These are phyloP conservation scores for Urtica urens DNA, from an alignment of 306 rosid genomes.

Conservation along the genomic window DNA sequence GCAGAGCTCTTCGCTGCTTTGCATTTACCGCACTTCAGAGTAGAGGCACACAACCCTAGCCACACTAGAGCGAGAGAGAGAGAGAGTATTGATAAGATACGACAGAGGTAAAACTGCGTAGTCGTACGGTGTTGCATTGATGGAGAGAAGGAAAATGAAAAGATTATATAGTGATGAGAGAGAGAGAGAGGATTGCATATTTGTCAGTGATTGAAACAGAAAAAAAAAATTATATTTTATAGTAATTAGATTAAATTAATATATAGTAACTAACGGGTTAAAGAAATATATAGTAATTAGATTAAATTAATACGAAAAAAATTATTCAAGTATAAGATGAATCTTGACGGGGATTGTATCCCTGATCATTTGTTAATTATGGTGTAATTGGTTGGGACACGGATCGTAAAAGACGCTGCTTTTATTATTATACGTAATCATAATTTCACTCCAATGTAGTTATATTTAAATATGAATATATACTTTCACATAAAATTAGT, in stretches of 20 bases:
- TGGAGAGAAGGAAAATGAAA: background rate
- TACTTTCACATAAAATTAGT: no score
- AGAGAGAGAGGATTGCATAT: constrained; percentile 15
- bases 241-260: no score
- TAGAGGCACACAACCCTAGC: constrained; percentile 4
- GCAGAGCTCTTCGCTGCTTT: background rate
- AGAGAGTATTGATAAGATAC: background rate
- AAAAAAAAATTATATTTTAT: no score
- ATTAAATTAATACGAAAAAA: background rate
- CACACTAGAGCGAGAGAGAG: background rate
- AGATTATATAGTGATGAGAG: constrained; percentile 2
- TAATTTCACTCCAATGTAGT: no score
- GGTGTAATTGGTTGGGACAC: background rate
- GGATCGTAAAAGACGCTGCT: constrained; percentile 5
- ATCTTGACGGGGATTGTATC: background rate
- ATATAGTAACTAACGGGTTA: no score
- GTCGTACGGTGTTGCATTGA: background rate
- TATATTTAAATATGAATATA: no score
- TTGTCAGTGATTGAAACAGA: constrained; percentile 15
- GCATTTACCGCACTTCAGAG: constrained; percentile 5
- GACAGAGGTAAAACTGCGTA: background rate
- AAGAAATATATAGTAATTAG: background rate
- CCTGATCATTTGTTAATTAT: background rate
- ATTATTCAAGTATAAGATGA: background rate
- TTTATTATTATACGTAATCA: no score